Evolutionary conservation across 164 flowering plant genomes (phyloP).

Genomic region (Stephania yunnanensis): DNA sequence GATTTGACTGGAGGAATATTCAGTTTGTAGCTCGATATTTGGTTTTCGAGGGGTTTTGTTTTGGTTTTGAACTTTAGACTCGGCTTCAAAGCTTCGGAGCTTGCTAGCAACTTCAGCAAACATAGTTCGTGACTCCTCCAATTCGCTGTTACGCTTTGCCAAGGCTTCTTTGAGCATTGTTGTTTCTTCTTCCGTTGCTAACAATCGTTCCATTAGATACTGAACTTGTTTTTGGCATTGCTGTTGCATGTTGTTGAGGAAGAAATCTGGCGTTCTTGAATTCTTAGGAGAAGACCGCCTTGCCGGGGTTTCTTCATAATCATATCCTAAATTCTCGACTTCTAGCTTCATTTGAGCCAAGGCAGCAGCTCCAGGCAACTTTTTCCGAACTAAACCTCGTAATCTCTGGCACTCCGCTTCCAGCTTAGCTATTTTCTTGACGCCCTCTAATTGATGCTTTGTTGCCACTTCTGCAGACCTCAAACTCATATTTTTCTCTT

Average conservation of each 20-base stretch:
- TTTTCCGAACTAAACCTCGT: conserved; percentile 91
- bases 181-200: conserved; percentile 93
- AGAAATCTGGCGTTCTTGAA: conserved; percentile 53
- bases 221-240: conserved; percentile 72
- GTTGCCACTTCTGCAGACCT: conserved; percentile 83
- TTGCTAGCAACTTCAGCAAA: conserved; percentile 72
- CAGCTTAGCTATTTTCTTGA: conserved; percentile 79
- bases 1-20: conserved; percentile 40
- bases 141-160: conserved; percentile 80
- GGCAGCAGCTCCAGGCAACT: conserved; percentile 98
- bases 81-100: conserved; percentile 75
- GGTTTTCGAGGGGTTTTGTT: conserved; percentile 35
- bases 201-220: conserved; percentile 65
- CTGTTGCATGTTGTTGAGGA: conserved; percentile 51
- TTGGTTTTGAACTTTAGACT: conserved; percentile 34
- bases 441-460: conserved; percentile 89
- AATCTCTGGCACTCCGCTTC: conserved; percentile 98
- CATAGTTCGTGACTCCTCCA: conserved; percentile 74
- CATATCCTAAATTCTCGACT: conserved; percentile 81
- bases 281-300: conserved; percentile 62
- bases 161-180: conserved; percentile 96
- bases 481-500: conserved; percentile 90
- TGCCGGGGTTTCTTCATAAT: conserved; percentile 53
- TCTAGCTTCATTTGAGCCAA: conserved; percentile 96
- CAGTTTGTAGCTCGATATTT: conserved; percentile 28